phyloP scores from a whole-genome alignment of 1,284 basidiomycete genomes.

The Microbotryum silenes-acaulis region DNA sequence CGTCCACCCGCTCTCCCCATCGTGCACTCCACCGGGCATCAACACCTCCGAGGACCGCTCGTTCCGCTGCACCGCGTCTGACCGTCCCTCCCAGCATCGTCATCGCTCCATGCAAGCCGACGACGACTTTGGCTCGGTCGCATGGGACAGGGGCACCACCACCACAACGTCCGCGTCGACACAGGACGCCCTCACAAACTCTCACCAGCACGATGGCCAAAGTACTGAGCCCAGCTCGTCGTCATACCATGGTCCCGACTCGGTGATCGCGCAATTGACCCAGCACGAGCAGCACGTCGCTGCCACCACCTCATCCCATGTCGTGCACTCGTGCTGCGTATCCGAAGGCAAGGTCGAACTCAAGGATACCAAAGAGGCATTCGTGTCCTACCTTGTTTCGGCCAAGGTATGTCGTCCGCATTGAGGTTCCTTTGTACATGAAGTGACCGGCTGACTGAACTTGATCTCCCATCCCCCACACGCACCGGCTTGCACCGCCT shows the following conservation, averaged over 20 bases:
- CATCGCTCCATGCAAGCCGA: neutral
- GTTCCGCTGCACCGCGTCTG: too few relatives aligned
- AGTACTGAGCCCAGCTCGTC: neutral
- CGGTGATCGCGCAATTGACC: neutral
- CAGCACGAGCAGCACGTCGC: neutral
- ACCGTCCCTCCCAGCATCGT: neutral
- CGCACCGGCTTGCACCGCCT: neutral
- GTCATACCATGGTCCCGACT: neutral
- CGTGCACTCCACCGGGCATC: too few relatives aligned
- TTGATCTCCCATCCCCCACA: neutral
- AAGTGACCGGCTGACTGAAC: neutral
- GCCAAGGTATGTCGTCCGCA: slow-evolving; percentile 60
- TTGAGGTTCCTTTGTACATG: neutral
- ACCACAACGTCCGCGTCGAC: neutral
- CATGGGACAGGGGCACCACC: slow-evolving; percentile 23
- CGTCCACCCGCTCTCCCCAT: too few relatives aligned
- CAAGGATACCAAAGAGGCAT: slow-evolving; percentile 90
- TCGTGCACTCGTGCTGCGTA: slow-evolving; percentile 48
- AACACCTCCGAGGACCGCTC: too few relatives aligned
- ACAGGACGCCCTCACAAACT: neutral
- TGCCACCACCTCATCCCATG: neutral
- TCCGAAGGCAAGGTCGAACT: slow-evolving; percentile 93
- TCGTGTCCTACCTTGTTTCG: slow-evolving; percentile 86
- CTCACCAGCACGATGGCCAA: neutral
- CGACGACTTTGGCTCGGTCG: slow-evolving; percentile 21